Percentiles rank a stretch among this genome's conserved stretches.
phyloP scores from a whole-genome alignment of 2,329 filamentous ascomycete genomes.

The Ophiostoma ulmi region DNA sequence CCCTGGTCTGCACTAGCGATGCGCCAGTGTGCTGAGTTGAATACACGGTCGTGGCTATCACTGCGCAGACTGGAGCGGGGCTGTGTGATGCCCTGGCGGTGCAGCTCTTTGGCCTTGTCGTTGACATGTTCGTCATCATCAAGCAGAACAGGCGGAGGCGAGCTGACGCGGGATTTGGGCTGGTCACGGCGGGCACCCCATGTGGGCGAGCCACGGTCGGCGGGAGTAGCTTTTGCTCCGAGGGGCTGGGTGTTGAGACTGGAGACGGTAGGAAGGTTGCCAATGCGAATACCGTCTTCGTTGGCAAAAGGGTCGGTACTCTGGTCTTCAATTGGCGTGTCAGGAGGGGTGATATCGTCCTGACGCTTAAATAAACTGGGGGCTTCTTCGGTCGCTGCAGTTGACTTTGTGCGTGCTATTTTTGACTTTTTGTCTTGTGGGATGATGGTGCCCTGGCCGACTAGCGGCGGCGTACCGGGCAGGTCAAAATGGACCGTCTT shows the following conservation, averaged over 20 bases:
- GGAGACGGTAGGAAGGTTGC: conserved; percentile 40
- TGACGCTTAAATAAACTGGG: conserved; percentile 51
- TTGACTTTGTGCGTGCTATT: conserved; percentile 24
- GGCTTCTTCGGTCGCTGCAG: conserved; percentile 34
- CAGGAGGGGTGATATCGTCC: conserved; percentile 49
- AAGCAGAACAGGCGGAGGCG: conserved; percentile 70
- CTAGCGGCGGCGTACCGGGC: conserved; percentile 45
- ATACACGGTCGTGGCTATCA: conserved; percentile 63
- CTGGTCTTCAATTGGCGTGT: conserved; percentile 49
- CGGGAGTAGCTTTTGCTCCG: conserved; percentile 47
- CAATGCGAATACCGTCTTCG: conserved; percentile 53
- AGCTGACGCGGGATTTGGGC: conserved; percentile 67
- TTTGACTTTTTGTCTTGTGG: conserved; percentile 29
- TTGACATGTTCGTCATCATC: conserved; percentile 55
- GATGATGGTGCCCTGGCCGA: conserved; percentile 27
- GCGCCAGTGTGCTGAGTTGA: conserved; percentile 74
- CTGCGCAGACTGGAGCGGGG: conserved; percentile 49
- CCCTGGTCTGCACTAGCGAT: conserved; percentile 83
- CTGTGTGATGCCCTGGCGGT: conserved; percentile 54
- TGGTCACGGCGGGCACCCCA: conserved; percentile 76
- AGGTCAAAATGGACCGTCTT: conserved; percentile 86
- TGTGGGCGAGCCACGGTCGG: conserved; percentile 67
- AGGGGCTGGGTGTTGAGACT: background rate
- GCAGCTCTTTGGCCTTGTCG: conserved; percentile 53
- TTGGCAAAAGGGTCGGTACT: conserved; percentile 50